phyloP scores from a whole-genome alignment of 208 protist genomes.

The Trypanosoma vivax region DNA sequence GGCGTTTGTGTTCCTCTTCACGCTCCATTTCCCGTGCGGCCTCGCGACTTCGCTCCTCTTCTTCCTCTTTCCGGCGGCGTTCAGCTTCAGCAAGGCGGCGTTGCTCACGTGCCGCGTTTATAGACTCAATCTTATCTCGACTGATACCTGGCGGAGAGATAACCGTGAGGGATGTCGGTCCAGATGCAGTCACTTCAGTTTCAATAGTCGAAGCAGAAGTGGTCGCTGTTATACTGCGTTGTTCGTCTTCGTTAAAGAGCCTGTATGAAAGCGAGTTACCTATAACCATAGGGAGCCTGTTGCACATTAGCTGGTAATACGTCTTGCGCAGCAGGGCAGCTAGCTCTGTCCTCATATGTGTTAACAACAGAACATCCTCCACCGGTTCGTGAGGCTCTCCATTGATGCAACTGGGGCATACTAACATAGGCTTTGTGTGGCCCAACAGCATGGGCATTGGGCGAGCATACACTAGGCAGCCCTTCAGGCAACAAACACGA shows the following conservation, averaged over 20 bases:
- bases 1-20: constrained; percentile 31
- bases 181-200: constrained; percentile 6
- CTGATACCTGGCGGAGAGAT: constrained; percentile 39
- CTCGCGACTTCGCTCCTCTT: constrained; percentile 42
- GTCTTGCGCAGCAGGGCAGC: constrained; percentile 35
- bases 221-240: constrained; percentile 3
- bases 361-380: constrained; percentile 67
- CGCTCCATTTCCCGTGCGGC: constrained; percentile 42
- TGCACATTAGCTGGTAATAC: constrained; percentile 63
- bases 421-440: constrained; percentile 16
- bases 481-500: constrained; percentile 46
- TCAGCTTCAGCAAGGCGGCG: constrained; percentile 38
- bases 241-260: constrained; percentile 11
- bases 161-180: constrained; percentile 8
- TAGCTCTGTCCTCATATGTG: constrained; percentile 60
- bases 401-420: constrained; percentile 50
- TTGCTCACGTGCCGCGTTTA: constrained; percentile 43
- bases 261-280: constrained; percentile 16
- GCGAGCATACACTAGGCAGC: constrained; percentile 36
- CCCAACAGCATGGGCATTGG: constrained; percentile 51
- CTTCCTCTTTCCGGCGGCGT: constrained; percentile 39
- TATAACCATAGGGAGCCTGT: constrained; percentile 37
- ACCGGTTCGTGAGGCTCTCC: constrained; percentile 52
- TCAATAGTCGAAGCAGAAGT: constrained; percentile 5
- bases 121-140: constrained; percentile 24